Base-by-base conservation (phyloP, 306 rosid genomes). In the Astragalus glycyphyllos region DNA sequence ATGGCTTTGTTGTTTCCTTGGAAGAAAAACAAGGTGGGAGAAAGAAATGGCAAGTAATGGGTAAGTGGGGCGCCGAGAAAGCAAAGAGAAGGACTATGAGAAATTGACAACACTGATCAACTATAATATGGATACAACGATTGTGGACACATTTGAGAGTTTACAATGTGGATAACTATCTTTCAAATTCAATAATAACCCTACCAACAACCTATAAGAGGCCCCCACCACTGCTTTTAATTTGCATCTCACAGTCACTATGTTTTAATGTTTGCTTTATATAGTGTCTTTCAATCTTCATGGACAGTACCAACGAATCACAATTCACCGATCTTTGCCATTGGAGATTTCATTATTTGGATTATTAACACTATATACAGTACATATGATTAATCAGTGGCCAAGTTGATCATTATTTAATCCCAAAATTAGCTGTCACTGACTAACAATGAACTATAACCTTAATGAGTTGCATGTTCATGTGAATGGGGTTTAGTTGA, bases 141-240 rank as follows among this genome's bases (percentile, higher is more conserved):
- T 47, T 37, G 72, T 84, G 69, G 85, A 84, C 88, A 49, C 4
- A 26, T n/a, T 4, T 35, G 44, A 15, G 5, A 40, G 2, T 23
- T 59, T 68, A 64, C 11, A 3, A 40, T 61, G 44, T 69, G 89
- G 96, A 89, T 77, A 84, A 81, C 77, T 53, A 44, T 68, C 49
- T 20, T 51, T 17, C 3, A 69, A 80, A 68, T 83, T 88, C 84
- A 73, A 71, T 59, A 34, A 14, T 41, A 26, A 26, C 5, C 47
- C 10, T 12, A 54, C 65, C 72, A 54, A 7, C 42, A 50, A 26
- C 46, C 20, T 48, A 44, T 0, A 2, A 13, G 65, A 26, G 72
- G 76, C 5, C 66, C 86, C n/a, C n/a, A n/a, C n/a, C n/a, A n/a
- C n/a, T n/a, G n/a, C n/a, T n/a, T n/a, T n/a, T n/a, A n/a, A n/a